Conservation (phyloP, 345 rosid species). For the Acer negundo region DNA sequence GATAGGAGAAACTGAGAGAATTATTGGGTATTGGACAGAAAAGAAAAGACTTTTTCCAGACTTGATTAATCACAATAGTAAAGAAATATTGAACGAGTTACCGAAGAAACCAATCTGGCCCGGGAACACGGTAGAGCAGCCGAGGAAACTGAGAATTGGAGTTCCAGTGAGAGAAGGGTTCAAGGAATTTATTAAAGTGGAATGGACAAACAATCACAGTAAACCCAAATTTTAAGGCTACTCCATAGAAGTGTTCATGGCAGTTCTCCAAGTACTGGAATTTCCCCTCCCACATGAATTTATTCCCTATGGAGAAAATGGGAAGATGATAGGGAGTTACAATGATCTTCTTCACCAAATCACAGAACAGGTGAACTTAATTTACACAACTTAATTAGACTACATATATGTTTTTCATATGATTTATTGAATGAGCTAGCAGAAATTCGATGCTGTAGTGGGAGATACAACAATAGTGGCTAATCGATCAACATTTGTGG, state of each 20-base stretch:
- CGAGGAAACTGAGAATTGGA: constrained; percentile 41
- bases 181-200: constrained; percentile 25
- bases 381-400: not conserved
- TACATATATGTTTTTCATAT: too few species aligned
- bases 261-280: constrained; percentile 26
- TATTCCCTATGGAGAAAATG: not conserved
- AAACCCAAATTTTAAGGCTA: constrained; percentile 23
- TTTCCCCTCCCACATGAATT: constrained; percentile 34
- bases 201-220: too few species aligned
- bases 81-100: not conserved
- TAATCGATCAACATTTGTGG: constrained; percentile 34
- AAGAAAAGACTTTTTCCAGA: constrained; percentile 8
- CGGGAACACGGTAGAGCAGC: constrained; percentile 28
- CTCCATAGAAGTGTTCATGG: constrained; percentile 33
- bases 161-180: constrained; percentile 42
- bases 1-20: constrained; percentile 18
- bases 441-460: constrained; percentile 44
- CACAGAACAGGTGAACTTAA: not conserved
- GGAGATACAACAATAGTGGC: constrained; percentile 51
- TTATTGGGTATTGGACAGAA: constrained; percentile 24
- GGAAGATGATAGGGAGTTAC: constrained; percentile 1
- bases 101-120: constrained; percentile 45
- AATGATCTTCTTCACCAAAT: constrained; percentile 23
- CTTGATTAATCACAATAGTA: not conserved
- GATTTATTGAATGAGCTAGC: not conserved